Conservation (phyloP, 78 protist species). For the Goniomonas avonlea region DNA sequence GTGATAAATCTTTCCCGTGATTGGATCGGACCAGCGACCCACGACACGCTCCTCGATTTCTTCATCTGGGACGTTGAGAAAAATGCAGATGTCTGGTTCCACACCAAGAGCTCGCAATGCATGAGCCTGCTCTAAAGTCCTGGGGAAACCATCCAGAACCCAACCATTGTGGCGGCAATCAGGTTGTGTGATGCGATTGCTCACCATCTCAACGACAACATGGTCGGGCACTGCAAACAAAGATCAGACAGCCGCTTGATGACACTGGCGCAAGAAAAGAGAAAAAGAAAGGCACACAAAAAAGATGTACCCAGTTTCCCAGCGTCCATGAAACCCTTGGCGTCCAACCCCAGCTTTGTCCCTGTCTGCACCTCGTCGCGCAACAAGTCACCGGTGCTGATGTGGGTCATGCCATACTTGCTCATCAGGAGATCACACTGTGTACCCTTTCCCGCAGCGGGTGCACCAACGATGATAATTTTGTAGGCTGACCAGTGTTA, state of each 20-base stretch:
- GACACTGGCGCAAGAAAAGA: too few relatives aligned
- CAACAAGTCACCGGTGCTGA: constrained; percentile 54
- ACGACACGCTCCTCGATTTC: not conserved
- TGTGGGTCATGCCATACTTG: constrained; percentile 44
- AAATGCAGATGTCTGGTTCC: not conserved
- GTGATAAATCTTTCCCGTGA: constrained; percentile 9
- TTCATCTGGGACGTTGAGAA: not conserved
- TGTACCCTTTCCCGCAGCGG: constrained; percentile 70
- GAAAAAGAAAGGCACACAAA: too few relatives aligned
- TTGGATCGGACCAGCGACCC: not conserved
- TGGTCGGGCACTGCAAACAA: too few relatives aligned
- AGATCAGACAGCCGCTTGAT: too few relatives aligned
- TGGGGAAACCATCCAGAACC: not conserved
- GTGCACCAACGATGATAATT: constrained; percentile 53
- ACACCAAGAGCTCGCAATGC: not conserved
- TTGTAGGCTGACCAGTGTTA: too few relatives aligned
- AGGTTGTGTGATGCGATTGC: too few relatives aligned
- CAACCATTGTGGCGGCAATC: not conserved
- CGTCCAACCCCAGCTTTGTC: constrained; percentile 24
- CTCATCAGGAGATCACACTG: constrained; percentile 28
- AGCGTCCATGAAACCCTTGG: constrained; percentile 2
- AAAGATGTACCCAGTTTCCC: constrained; percentile 58
- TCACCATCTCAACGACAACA: too few relatives aligned
- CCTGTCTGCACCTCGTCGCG: constrained; percentile 17
- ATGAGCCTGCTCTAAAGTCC: not conserved